Evolutionary conservation across 2,329 filamentous ascomycete genomes (phyloP), one percentile per base, ranked within the genome.

Genomic region (Ilyonectria mors-panacis): DNA sequence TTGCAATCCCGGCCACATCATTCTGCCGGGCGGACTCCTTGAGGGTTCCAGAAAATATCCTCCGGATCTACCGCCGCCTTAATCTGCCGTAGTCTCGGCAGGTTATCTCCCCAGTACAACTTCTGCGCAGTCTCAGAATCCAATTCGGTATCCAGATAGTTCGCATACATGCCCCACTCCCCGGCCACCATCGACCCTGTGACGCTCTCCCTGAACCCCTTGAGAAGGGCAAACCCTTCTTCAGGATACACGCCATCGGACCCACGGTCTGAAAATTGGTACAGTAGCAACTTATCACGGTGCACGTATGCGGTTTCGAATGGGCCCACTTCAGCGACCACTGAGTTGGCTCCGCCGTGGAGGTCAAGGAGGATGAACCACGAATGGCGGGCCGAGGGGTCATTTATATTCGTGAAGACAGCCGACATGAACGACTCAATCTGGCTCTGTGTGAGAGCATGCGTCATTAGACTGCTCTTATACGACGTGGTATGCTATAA

Each of bases 221-320:
- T 70, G 26, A 84, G 70, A 10, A 79, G 71, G 2, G 70, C 55
- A 53, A 81, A 80, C 0, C 82, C 81, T 12, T 77, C 75, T 4
- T 71, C 59, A 0, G 81, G 81, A 55, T 81, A 81, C 2, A 19
- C 28, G 1, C 67, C 71, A n/a, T 67, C 54, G 47, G 66, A 66
- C 1, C 76, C 78, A 1, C 81, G 74, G 70, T 87, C 85, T 21
- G 83, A 82, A 60, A 87, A 82, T 72, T 89, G 85, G 56, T 83
- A 86, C 2, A 89, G 82, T 2, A 86, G 81, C 19, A 88, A 81
- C 73, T 84, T 82, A 59, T 83, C 78, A 28, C 81, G 81, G 69
- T 84, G 81, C 0, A 78, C 74, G 69, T 81, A 85, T 2, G 83
- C 77, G 1, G 80, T 80, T 8, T 73, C 71, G 8, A 74, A 33